phyloP scores from a whole-genome alignment of 2,329 filamentous ascomycete genomes.

The Aspergillus sojae region DNA sequence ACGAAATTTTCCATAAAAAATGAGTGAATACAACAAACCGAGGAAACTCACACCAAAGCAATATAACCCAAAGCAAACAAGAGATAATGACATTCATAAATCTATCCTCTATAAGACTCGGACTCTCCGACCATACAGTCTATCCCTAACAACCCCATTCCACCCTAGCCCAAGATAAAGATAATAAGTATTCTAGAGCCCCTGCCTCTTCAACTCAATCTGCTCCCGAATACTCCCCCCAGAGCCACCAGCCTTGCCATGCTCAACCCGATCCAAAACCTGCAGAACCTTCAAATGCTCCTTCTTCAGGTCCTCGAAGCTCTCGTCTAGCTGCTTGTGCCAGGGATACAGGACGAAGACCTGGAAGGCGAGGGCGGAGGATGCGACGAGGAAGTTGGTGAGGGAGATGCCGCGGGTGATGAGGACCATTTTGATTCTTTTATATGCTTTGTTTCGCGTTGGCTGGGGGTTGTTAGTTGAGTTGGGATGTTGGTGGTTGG shows the following conservation, averaged over 20 bases:
- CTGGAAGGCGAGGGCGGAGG: constrained; percentile 67
- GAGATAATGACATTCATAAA: background rate
- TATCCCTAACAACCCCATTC: background rate
- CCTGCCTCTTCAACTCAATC: background rate
- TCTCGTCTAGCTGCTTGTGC: constrained; percentile 67
- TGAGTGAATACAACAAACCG: no score
- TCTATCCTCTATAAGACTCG: background rate
- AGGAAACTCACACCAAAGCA: no score
- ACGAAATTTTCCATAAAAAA: no score
- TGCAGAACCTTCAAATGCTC: constrained; percentile 53
- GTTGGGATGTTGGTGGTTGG: no score
- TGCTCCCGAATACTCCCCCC: background rate
- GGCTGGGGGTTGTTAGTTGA: background rate
- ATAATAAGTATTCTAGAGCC: background rate
- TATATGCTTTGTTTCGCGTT: no score
- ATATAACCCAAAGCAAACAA: background rate
- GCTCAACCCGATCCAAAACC: constrained; percentile 15
- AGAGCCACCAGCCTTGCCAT: background rate
- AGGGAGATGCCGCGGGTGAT: constrained; percentile 58
- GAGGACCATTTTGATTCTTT: constrained; percentile 35
- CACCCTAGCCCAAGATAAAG: background rate
- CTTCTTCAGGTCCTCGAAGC: constrained; percentile 61
- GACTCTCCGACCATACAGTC: background rate
- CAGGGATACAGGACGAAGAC: constrained; percentile 72
- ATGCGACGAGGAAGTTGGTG: constrained; percentile 68